Conservation (phyloP, 345 rosid genomes). For the Trapa bicornis region DNA sequence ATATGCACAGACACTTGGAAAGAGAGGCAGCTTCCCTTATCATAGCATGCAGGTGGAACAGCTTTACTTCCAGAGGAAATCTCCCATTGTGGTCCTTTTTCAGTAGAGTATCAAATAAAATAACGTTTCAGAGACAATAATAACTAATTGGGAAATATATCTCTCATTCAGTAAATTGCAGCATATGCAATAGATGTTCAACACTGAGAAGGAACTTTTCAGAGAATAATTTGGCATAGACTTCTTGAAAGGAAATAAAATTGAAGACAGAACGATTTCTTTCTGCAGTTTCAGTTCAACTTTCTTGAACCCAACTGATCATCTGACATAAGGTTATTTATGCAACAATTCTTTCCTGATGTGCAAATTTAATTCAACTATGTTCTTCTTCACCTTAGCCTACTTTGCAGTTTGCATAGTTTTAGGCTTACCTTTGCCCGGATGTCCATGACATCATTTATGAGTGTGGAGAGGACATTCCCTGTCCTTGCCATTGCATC, state of each 20-base stretch:
- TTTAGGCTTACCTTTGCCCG: background rate
- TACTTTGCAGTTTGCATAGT: background rate
- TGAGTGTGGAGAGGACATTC: conserved; percentile 60
- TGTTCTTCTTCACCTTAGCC: background rate
- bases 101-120: background rate
- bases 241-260: too few relatives aligned
- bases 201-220: background rate
- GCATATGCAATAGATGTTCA: background rate
- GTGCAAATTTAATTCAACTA: background rate
- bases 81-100: conserved; percentile 23
- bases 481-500: conserved; percentile 78
- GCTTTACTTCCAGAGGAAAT: conserved; percentile 44
- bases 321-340: background rate
- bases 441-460: conserved; percentile 77
- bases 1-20: conserved; percentile 67
- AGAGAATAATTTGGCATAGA: too few relatives aligned
- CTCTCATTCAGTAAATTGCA: background rate
- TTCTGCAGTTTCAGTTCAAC: background rate
- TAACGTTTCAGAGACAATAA: background rate
- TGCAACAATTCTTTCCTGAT: background rate
- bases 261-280: too few relatives aligned
- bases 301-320: background rate
- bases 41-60: conserved; percentile 48
- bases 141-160: background rate
- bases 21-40: conserved; percentile 73